phyloP scores from a whole-genome alignment of 805 yeast species.

The Jamesozyma piceae region DNA sequence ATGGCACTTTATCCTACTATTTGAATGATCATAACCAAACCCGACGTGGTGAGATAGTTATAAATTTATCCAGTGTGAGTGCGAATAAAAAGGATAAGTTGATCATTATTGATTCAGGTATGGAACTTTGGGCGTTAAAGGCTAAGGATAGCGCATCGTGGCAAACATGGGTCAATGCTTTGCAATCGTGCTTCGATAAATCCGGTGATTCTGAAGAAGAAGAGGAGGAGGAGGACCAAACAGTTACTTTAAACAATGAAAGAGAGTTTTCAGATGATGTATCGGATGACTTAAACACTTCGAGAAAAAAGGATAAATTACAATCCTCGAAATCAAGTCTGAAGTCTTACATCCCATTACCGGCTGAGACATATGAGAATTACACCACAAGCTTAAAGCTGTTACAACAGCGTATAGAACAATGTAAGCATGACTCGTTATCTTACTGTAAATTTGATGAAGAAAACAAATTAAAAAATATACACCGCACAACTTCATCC shows the following conservation, averaged over 20 bases:
- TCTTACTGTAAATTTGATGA: conserved; percentile 9
- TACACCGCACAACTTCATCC: conserved; percentile 12
- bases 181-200: conserved; percentile 37
- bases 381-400: conserved; percentile 14
- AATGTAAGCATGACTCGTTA: conserved; percentile 22
- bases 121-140: conserved; percentile 86
- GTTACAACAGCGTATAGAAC: conserved; percentile 23
- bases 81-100: conserved; percentile 61
- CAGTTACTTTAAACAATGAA: not conserved
- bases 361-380: conserved; percentile 15
- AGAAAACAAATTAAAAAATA: not conserved
- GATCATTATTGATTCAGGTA: conserved; percentile 83
- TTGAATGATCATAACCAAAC: conserved; percentile 59
- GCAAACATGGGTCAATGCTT: conserved; percentile 74
- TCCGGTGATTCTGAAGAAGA: conserved; percentile 3
- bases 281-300: not conserved
- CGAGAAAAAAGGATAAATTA: not conserved
- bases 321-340: not conserved
- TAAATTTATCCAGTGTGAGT: conserved; percentile 69
- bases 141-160: conserved; percentile 59
- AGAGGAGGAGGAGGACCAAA: not conserved
- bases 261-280: not conserved
- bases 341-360: conserved; percentile 10
- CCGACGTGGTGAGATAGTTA: conserved; percentile 82
- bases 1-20: conserved; percentile 77